Evolutionary conservation across 768 basidiomycete species (phyloP).

Genomic region (Solioccasus polychromus): DNA sequence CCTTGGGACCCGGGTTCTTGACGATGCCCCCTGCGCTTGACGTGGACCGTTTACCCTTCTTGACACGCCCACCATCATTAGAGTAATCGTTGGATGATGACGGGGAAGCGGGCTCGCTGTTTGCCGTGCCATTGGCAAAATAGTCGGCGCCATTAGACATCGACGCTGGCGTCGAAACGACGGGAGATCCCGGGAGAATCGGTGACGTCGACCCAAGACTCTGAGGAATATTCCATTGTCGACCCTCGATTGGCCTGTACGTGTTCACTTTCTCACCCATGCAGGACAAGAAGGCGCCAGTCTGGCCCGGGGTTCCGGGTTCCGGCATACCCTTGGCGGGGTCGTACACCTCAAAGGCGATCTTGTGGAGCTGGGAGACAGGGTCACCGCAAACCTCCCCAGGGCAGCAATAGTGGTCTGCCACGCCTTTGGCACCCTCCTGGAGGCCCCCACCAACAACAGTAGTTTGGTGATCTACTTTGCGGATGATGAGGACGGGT

Average conservation of each 20-base stretch:
- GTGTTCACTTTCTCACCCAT: conserved; percentile 94
- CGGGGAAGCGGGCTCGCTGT: conserved; percentile 70
- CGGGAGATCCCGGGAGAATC: conserved; percentile 65
- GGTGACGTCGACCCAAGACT: conserved; percentile 51
- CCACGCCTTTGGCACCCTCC: conserved; percentile 81
- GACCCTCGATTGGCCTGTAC: conserved; percentile 78
- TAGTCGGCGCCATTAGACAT: conserved; percentile 57
- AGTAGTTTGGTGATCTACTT: conserved; percentile 86
- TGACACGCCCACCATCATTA: conserved; percentile 83
- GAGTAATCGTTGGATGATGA: conserved; percentile 63
- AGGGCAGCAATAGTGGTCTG: conserved; percentile 76
- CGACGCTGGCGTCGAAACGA: conserved; percentile 60
- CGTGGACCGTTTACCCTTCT: conserved; percentile 73
- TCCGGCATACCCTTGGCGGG: conserved; percentile 65
- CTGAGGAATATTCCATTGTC: conserved; percentile 64
- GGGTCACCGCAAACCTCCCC: conserved; percentile 93
- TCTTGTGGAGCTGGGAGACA: conserved; percentile 94
- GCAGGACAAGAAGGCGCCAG: conserved; percentile 84
- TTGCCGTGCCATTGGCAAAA: conserved; percentile 49
- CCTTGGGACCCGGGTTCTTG: conserved; percentile 40
- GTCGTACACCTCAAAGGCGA: conserved; percentile 90
- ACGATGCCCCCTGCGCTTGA: conserved; percentile 55
- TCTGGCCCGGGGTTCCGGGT: conserved; percentile 71
- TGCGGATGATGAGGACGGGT: conserved; percentile 90
- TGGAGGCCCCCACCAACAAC: conserved; percentile 90